Conservation (phyloP, 768 basidiomycete species). For the Amylocystis lapponica region DNA sequence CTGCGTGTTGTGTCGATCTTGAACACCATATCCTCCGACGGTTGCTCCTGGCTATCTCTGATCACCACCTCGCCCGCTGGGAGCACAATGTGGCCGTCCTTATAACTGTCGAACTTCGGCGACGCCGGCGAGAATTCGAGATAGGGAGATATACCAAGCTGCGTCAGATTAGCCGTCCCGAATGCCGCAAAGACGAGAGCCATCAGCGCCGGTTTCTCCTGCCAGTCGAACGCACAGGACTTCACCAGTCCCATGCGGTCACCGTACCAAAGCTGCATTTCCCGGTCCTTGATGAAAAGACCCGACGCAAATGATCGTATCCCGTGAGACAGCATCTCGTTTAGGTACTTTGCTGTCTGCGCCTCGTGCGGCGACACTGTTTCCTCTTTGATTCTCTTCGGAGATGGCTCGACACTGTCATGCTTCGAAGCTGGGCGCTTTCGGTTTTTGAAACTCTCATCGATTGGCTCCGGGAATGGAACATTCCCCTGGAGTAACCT, state of each 20-base stretch:
- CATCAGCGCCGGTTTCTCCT: neutral
- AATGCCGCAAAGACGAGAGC: constrained; percentile 1
- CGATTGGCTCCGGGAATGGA: too few relatives aligned
- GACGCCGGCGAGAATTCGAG: neutral
- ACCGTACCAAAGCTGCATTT: constrained; percentile 2
- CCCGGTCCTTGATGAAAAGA: constrained; percentile 15
- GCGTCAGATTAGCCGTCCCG: neutral
- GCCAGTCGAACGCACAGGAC: neutral
- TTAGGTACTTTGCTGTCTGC: neutral
- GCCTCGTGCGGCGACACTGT: too few relatives aligned
- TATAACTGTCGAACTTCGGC: neutral
- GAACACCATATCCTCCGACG: neutral
- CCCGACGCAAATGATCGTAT: constrained; percentile 9
- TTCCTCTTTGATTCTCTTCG: too few relatives aligned
- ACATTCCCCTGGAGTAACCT: too few relatives aligned
- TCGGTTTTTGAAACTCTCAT: too few relatives aligned
- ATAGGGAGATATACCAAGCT: neutral
- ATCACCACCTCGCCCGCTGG: too few relatives aligned
- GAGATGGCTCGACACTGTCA: too few relatives aligned
- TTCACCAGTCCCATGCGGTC: constrained; percentile 4
- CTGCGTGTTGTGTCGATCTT: neutral
- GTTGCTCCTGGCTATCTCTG: too few relatives aligned
- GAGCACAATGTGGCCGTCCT: neutral
- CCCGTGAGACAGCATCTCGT: neutral
- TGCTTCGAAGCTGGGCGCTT: too few relatives aligned